Base-by-base conservation (phyloP, 2,329 filamentous ascomycete species). In the Dryadomyces quercus-mongolicae region DNA sequence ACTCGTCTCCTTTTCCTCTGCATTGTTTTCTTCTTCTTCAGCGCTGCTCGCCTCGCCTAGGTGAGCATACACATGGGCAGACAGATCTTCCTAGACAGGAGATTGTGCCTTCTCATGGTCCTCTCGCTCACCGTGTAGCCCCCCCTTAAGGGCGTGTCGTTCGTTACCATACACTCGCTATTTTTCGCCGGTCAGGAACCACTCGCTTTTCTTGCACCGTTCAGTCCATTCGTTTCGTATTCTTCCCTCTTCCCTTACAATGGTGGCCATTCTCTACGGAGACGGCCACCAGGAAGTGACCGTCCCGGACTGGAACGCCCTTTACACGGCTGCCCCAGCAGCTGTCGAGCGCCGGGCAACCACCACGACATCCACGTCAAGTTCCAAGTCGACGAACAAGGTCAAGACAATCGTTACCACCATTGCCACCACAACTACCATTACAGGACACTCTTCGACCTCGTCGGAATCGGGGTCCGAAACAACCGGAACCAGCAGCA, bases 181-280 rank as follows among this genome's bases (percentile, higher is more conserved):
- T 13, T 42, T n/a, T 3, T 42, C 9, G 38, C 38, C 38, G 38
- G 38, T n/a, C 38, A 13, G 38, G 16, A 13, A 42, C 38, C 25
- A 42, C 38, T 42, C 38, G 38, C 15, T 42, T 42, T n/a, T 42
- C 12, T 42, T 42, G 38, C 9, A 42, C 38, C 38, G 38, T n/a
- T 10, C 16, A 5, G 12, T 42, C 16, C 48, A n/a, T 21, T 43
- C 38, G 5, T 51, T 31, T 21, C 20, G 18, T 18, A 8, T 22
- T 21, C 18, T 18, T 12, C 34, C n/a, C 16, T 21, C 18, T 18
- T 12, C 34, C 5, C 9, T 18, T 13, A 51, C 36, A 45, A 58
- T 58, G 58, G 57, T 57, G 10, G 57, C 55, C 49, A 57, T 58
- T 16, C 48, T 20, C 7, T 47, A 42, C 12, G 43, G n/a, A 3